Base-by-base conservation (phyloP, 2,329 filamentous ascomycete genomes). In the Diaporthe ampelina region DNA sequence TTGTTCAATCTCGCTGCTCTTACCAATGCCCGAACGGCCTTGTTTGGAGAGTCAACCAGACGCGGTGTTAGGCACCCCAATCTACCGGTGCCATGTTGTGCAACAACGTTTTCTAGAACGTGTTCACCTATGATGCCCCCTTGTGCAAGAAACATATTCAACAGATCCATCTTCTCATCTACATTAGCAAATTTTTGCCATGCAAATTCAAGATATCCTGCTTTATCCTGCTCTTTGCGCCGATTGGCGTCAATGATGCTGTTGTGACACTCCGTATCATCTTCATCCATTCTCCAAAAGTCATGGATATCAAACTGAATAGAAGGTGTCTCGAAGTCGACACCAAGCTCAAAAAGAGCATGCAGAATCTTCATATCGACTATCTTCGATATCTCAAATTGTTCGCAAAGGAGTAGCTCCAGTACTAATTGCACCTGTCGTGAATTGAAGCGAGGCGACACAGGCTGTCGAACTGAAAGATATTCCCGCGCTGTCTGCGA, bases 291-390 rank as follows among this genome's bases (percentile, higher is more conserved):
- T 13, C 32, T 24, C 32, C 35, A 24, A 37, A 59, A 59, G 13
- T 59, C 57, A 11, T 29, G n/a, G 35, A 61, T 2, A 4, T 26
- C 37, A 1, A 61, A 6, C 8, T 4, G 13, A 26, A 61, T 6
- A 4, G n/a, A 61, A 26, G 58, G 58, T n/a, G n/a, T 45, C 0
- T 29, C 15, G 19, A 61, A 43, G 58, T 45, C 37, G 37, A 61
- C 58, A 15, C 58, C 58, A 43, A 26, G 29, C 58, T 61, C 37
- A 6, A 43, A 29, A 61, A 61, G 58, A 11, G 37, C 58, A 45
- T 6, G 58, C 10, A 61, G 6, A 10, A 61, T 45, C 24, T 13
- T 61, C 37, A 61, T 19, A 24, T 61, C 58, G 3, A 45, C 7
- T 29, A 1, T 19, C 19, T 10, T 11, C 5, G n/a, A 15, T 4